Base-by-base conservation (phyloP, 176 grass and related monocot species). In the Tuctoria greenei region DNA sequence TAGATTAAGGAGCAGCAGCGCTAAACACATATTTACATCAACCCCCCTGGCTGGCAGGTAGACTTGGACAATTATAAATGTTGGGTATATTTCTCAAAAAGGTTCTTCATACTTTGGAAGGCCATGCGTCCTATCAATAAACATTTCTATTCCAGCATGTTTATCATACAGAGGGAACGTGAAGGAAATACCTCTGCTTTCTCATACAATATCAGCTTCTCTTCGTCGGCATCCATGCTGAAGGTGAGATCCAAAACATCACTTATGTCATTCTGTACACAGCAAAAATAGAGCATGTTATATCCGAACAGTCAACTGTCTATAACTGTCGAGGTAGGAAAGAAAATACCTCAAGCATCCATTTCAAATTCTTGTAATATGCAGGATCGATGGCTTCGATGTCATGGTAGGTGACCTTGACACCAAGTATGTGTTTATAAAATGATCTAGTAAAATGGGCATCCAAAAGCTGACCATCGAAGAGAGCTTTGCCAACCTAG, bases 401-500 rank as follows among this genome's bases (percentile, higher is more conserved):
- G 64, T 99, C 96, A 86, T 99, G 96, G 81, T 99, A 99, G 18
- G 96, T 99, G 81, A 99, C 96, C 86, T 99, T 99, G 34, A 61
- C 89, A 74, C 80, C 96, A 70, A 99, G 89, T 86, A 99, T 99
- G 80, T 99, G 96, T 79, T 99, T 99, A 80, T 99, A 99, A 67
- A 99, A 99, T 34, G 96, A 99, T 82, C 96, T 88, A 45, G 96
- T 99, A 39, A 99, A 99, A 86, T 99, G 96, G 24, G 84, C 96
- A 95, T 99, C 96, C 70, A 99, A 71, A 54, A 95, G 92, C 70
- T 99, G 96, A 47, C 87, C 82, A 79, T 99, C 96, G 4, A 95
- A 95, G n/a, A 99, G 87, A 75, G 96, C 96, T 86, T 99, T 99
- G 73, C 96, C 92, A 85, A 99, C 96, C 96, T 99, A 79, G 45